Evolutionary conservation across 1,284 basidiomycete genomes (phyloP).

Genomic region (Apiotrichum gracile): DNA sequence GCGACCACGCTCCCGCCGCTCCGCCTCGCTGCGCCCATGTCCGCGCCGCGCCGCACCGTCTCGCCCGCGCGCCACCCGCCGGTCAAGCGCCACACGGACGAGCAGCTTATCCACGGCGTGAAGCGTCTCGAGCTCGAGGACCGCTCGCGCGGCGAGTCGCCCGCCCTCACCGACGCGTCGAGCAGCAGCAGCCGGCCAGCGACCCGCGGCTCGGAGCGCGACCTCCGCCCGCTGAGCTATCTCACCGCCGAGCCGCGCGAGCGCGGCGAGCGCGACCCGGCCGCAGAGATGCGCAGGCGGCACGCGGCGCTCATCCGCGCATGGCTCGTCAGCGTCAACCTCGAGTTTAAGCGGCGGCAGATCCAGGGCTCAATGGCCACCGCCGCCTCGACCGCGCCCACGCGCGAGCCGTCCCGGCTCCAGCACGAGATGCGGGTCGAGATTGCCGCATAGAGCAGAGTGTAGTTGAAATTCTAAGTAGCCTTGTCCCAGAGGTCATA

Average conservation of each 20-base stretch:
- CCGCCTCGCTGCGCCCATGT: background rate
- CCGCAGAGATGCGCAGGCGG: slow-evolving; percentile 23
- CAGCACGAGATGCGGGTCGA: background rate
- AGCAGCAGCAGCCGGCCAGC: background rate
- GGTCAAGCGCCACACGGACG: slow-evolving; percentile 42
- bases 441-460: background rate
- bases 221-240: too few species aligned
- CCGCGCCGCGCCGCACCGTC: slow-evolving; percentile 4
- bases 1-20: slow-evolving; percentile 10
- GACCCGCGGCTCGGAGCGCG: background rate
- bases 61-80: slow-evolving; percentile 27
- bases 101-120: slow-evolving; percentile 39
- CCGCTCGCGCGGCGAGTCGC: slow-evolving; percentile 9
- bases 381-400: too few species aligned
- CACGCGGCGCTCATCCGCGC: slow-evolving; percentile 40
- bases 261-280: background rate
- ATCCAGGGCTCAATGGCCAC: slow-evolving; percentile 4
- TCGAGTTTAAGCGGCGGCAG: slow-evolving; percentile 31
- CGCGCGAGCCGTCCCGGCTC: background rate
- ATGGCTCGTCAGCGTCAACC: slow-evolving; percentile 43
- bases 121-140: slow-evolving; percentile 42
- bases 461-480: too few species aligned
- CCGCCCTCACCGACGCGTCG: background rate
- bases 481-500: too few species aligned
- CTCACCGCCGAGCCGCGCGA: too few species aligned